Percentiles rank a stretch among this genome's conserved stretches.
phyloP scores from a whole-genome alignment of 139 green algal genomes.

The Zygnema cylindricum region DNA sequence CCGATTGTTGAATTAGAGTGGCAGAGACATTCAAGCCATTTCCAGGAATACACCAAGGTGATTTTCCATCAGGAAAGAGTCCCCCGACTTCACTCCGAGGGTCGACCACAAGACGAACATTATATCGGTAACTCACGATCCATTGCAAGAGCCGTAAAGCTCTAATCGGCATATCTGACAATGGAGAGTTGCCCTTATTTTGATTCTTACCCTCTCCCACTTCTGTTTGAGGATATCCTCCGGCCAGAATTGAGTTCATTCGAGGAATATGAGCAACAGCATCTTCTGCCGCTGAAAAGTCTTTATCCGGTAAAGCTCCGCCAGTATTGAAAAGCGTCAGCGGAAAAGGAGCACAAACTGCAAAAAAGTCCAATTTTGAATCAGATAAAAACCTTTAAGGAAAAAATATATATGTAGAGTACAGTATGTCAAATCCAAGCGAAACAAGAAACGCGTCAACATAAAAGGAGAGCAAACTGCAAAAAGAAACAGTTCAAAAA shows the following conservation, averaged over 20 bases:
- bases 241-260: constrained; percentile 6
- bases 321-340: constrained; percentile 30
- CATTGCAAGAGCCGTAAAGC: constrained; percentile 39
- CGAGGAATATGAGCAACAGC: constrained; percentile 13
- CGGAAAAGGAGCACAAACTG: constrained; percentile 52
- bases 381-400: too few relatives aligned
- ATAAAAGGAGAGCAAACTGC: too few relatives aligned
- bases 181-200: neutral
- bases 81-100: neutral
- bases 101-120: constrained; percentile 5
- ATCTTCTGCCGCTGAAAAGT: constrained; percentile 41
- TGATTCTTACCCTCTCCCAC: neutral
- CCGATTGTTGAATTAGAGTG: neutral
- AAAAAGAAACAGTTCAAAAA: too few relatives aligned
- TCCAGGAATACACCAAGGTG: constrained; percentile 23
- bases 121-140: neutral
- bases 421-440: too few relatives aligned
- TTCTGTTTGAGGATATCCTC: neutral
- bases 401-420: too few relatives aligned
- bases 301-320: neutral
- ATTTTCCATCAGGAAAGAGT: constrained; percentile 20
- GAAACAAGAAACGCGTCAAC: too few relatives aligned
- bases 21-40: neutral
- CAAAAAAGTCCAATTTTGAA: too few relatives aligned
- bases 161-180: constrained; percentile 14